Evolutionary conservation across 2,329 filamentous ascomycete genomes (phyloP), one percentile per base, ranked within the genome.

Genomic region (Alternaria sp.): DNA sequence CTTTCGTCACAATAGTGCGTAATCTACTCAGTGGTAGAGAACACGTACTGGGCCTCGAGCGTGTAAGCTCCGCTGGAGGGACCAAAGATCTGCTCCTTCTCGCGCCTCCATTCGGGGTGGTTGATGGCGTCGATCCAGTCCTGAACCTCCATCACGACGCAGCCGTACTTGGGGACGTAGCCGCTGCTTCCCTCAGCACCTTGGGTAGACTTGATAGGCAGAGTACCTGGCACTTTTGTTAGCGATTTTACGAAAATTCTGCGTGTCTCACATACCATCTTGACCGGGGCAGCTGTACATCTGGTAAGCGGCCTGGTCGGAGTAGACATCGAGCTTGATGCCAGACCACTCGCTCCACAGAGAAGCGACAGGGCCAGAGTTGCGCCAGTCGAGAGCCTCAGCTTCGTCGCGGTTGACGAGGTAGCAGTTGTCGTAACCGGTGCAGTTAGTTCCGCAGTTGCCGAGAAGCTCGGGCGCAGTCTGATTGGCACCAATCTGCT

Each of bases 111-210:
- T 80, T 93, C 88, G 0, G 94, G 94, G 72, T 96, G 88, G 82
- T 97, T 97, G 82, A 98, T 96, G 25, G 86, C 93, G 77, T 97
- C 94, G 75, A 97, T 97, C 88, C 89, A 97, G 79, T 96, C 93
- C 84, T 97, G 88, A 12, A 96, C 92, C 83, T 97, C 95, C 80
- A 97, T 87, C 52, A 97, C 95, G 25, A 97, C 76, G 80, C 95
- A 97, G 30, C 93, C 93, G 75, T 93, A 93, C 83, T 94, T 78
- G 59, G 88, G 86, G 25, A 93, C 90, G 8, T 86, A 87, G 40
- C 89, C 84, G 4, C 88, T 86, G 70, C 89, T 87, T 32, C 70
- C 80, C 65, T 87, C 84, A 5, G 91, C 81, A 15, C 91, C 91
- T 78, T 93, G 91, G 0, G 88, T 90, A 64, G 83, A 82, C 83